Percentiles rank a stretch among this genome's conserved stretches.
These are phyloP conservation scores for Neodidymelliopsis sp. DNA, from an alignment of 2,329 filamentous ascomycete genomes.

Conservation along the genomic window DNA sequence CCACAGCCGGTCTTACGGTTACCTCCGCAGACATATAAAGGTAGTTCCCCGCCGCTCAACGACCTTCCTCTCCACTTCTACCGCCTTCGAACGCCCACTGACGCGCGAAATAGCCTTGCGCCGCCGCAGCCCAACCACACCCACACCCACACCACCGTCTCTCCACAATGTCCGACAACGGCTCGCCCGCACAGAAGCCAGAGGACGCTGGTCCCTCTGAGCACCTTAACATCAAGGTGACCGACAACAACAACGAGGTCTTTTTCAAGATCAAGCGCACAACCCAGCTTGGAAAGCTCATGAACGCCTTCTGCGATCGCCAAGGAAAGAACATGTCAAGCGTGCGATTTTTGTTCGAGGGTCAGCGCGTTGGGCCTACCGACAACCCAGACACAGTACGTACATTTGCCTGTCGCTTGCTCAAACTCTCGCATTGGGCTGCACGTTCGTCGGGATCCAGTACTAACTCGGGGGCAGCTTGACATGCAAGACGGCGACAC, in stretches of 20 bases:
- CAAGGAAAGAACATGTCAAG: constrained; percentile 86
- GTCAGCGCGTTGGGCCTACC: constrained; percentile 84
- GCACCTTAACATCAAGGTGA: constrained; percentile 99
- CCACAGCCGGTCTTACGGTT: constrained; percentile 23
- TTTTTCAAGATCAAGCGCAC: constrained; percentile 99
- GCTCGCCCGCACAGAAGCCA: constrained; percentile 53
- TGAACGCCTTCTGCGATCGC: constrained; percentile 96
- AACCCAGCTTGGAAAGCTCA: constrained; percentile 95
- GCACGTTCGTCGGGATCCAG: neutral
- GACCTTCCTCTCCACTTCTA: constrained; percentile 33
- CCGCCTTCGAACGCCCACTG: constrained; percentile 24
- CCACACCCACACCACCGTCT: constrained; percentile 1
- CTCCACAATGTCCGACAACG: constrained; percentile 53
- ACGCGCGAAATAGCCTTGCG: constrained; percentile 20
- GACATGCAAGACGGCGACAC: constrained; percentile 97
- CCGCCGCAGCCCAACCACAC: constrained; percentile 7
- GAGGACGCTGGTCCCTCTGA: constrained; percentile 65
- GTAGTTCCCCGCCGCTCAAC: constrained; percentile 28
- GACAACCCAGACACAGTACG: constrained; percentile 93
- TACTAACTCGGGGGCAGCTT: constrained; percentile 64
- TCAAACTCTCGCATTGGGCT: neutral
- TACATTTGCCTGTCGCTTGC: constrained; percentile 31
- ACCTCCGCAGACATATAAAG: constrained; percentile 30
- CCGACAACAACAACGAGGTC: constrained; percentile 98
- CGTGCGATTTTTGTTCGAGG: constrained; percentile 95